A percentile compares a stretch with the other conserved stretches of the same genome.
These are phyloP conservation scores for Nemania diffusa DNA, from an alignment of 2,329 filamentous ascomycete species.

Conservation along the genomic window DNA sequence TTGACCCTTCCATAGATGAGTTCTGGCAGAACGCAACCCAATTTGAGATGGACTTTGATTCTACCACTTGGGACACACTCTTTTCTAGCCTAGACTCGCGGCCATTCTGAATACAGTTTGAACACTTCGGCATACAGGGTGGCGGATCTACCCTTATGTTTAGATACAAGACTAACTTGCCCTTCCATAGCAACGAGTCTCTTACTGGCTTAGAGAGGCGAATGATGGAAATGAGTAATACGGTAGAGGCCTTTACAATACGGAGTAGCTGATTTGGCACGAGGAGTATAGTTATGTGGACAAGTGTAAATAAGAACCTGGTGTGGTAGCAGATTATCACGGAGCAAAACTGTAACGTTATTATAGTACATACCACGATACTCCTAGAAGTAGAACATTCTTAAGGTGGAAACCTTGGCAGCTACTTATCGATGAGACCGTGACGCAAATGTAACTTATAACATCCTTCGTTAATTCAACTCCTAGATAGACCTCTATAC, in stretches of 20 bases:
- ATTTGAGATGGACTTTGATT: constrained; percentile 9
- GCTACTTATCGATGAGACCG: too few relatives aligned
- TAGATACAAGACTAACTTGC: neutral
- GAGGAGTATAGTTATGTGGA: neutral
- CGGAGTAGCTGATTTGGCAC: neutral
- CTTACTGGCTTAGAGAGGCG: neutral
- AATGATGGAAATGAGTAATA: neutral
- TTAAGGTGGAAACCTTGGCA: too few relatives aligned
- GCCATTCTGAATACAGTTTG: neutral
- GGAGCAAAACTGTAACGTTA: too few relatives aligned
- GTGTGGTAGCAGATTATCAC: neutral
- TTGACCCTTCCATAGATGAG: constrained; percentile 11
- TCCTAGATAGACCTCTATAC: too few relatives aligned
- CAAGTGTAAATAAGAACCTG: too few relatives aligned
- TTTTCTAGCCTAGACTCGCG: constrained; percentile 16
- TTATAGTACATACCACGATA: too few relatives aligned
- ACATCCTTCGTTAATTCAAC: neutral
- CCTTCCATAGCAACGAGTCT: neutral
- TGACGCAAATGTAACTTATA: too few relatives aligned
- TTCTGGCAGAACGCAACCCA: constrained; percentile 16
- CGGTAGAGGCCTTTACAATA: neutral
- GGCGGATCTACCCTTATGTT: neutral
- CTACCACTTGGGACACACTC: constrained; percentile 10
- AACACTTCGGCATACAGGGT: neutral
- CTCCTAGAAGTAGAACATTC: too few relatives aligned